These are phyloP conservation scores for Calvatia gigantea DNA, from an alignment of 768 basidiomycete species.

Conservation along the genomic window DNA sequence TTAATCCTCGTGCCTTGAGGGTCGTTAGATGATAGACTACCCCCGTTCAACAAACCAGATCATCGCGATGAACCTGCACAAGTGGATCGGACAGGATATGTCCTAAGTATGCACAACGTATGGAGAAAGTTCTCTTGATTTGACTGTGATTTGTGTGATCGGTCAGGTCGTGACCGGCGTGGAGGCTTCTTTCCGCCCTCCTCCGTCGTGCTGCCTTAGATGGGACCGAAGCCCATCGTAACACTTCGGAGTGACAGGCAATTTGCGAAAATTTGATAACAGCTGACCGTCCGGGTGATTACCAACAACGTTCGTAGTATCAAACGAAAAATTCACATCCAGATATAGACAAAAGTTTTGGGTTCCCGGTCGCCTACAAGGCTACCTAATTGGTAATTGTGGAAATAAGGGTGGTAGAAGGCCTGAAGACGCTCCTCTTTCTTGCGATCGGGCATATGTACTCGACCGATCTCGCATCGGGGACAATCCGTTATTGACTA, in stretches of 20 bases:
- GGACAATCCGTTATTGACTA: no score
- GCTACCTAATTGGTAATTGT: no score
- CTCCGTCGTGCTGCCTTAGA: not conserved
- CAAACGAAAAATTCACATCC: not conserved
- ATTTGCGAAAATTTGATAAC: not conserved
- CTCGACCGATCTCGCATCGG: no score
- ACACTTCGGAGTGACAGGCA: conserved; percentile 4
- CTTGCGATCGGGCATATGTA: no score
- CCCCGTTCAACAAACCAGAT: no score
- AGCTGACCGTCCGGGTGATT: not conserved
- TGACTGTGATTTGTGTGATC: not conserved
- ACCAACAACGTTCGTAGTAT: not conserved
- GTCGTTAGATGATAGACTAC: no score
- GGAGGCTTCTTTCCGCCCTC: no score
- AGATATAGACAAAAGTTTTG: no score
- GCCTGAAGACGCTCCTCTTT: no score
- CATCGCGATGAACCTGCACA: not conserved
- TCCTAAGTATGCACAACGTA: not conserved
- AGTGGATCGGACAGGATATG: not conserved
- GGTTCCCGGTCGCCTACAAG: no score
- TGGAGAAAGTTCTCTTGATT: not conserved
- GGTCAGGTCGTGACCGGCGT: not conserved
- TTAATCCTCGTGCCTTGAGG: no score
- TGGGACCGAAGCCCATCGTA: not conserved
- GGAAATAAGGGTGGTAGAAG: no score